A percentile compares a stretch with the other conserved stretches of the same genome.
phyloP scores from a whole-genome alignment of 23 red algal species.

The Gracilaria domingensis region DNA sequence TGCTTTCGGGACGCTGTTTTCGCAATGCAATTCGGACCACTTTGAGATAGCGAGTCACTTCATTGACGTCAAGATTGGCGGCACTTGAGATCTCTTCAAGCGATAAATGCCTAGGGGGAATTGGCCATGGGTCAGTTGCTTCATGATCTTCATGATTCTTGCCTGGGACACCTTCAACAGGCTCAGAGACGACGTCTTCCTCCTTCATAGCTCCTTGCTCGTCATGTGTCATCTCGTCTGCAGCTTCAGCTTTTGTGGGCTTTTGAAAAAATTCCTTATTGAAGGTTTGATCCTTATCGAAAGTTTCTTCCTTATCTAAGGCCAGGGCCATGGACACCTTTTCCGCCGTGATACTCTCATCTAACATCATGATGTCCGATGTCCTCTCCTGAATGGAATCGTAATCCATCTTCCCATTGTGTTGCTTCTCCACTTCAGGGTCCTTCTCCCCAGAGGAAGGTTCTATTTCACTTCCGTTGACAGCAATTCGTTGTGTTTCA shows the following conservation, averaged over 20 bases:
- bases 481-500: not conserved
- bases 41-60: slow-evolving; percentile 52
- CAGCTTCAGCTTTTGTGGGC: not conserved
- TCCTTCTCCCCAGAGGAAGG: not conserved
- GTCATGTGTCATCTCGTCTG: not conserved
- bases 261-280: not conserved
- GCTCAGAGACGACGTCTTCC: not conserved
- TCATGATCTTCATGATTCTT: not conserved
- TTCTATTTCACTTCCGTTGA: not conserved
- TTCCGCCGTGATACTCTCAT: slow-evolving; percentile 20
- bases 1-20: slow-evolving; percentile 67
- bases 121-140: slow-evolving; percentile 34
- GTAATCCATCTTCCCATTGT: slow-evolving; percentile 1
- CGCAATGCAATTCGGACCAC: slow-evolving; percentile 54
- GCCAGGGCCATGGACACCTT: slow-evolving; percentile 27
- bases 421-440: not conserved
- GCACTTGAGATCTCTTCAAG: slow-evolving; percentile 67
- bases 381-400: not conserved
- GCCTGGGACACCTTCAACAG: not conserved
- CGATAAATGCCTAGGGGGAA: slow-evolving; percentile 43
- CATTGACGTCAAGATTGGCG: slow-evolving; percentile 63
- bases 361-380: slow-evolving; percentile 7
- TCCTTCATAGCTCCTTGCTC: not conserved
- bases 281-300: not conserved
- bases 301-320: slow-evolving; percentile 6